A percentile compares a stretch with the other conserved stretches of the same genome.
Evolutionary conservation across 345 rosid genomes (phyloP).

Genomic region (Eucalyptus pauciflora): DNA sequence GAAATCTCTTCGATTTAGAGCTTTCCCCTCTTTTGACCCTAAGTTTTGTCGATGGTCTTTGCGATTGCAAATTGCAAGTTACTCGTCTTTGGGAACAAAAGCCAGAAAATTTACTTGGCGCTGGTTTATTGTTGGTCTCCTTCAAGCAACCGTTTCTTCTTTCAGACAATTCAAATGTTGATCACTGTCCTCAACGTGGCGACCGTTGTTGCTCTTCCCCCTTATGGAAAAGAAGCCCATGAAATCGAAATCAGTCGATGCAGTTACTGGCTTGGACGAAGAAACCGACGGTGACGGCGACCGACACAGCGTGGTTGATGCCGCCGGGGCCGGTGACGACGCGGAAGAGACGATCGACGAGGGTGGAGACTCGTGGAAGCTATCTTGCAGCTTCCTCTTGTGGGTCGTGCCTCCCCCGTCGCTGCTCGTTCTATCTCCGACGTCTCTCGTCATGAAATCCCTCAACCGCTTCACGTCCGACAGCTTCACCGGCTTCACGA

Average conservation of each 20-base stretch:
- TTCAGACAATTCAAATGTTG: neutral
- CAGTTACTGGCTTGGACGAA: neutral
- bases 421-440: neutral
- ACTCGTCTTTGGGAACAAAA: neutral
- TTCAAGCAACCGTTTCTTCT: neutral
- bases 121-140: neutral
- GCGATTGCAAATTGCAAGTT: neutral
- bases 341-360: slow-evolving; percentile 1
- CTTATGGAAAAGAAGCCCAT: neutral
- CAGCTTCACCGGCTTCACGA: slow-evolving; percentile 86
- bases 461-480: slow-evolving; percentile 74
- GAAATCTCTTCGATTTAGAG: neutral
- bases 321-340: neutral
- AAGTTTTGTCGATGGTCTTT: neutral
- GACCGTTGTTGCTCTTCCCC: neutral
- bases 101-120: neutral
- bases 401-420: neutral
- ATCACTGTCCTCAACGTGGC: neutral
- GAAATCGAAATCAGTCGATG: neutral
- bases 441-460: slow-evolving; percentile 33
- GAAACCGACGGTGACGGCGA: slow-evolving; percentile 5
- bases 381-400: slow-evolving; percentile 52
- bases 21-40: neutral
- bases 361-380: slow-evolving; percentile 10
- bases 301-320: slow-evolving; percentile 3